Base-by-base conservation (phyloP, 805 yeast genomes). In the Nakazawaea molendinolei region DNA sequence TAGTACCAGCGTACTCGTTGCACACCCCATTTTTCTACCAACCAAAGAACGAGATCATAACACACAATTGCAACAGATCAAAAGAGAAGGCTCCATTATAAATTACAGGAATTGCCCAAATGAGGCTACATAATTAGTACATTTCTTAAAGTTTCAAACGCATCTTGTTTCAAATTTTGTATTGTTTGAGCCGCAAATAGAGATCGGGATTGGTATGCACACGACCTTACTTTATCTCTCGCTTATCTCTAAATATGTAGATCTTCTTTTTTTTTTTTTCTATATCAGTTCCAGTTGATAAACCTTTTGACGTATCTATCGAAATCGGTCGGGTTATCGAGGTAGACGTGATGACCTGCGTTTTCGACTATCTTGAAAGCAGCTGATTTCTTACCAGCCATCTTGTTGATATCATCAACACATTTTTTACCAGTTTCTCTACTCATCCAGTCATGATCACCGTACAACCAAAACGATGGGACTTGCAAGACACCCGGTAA, bases 11-110 rank as follows among this genome's bases (percentile, higher is more conserved):
- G 69, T 61, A 55, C 89, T 81, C 12, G 77, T 71, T 14, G 68
- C 49, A 50, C 94, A 83, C 12, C 94, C 94, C 94, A 83, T 82
- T 9, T 16, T 38, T 32, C n/a, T n/a, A n/a, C n/a, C n/a, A n/a
- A n/a, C n/a, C n/a, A n/a, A n/a, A n/a, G n/a, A n/a, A n/a, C n/a
- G n/a, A n/a, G n/a, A n/a, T n/a, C n/a, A n/a, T n/a, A n/a, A n/a
- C n/a, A n/a, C n/a, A n/a, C n/a, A n/a, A n/a, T n/a, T n/a, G n/a
- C n/a, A n/a, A n/a, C n/a, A n/a, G n/a, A n/a, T n/a, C n/a, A n/a
- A n/a, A n/a, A n/a, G n/a, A n/a, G n/a, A n/a, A n/a, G n/a, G n/a
- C n/a, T n/a, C n/a, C n/a, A n/a, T n/a, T n/a, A n/a, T n/a, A n/a
- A n/a, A n/a, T n/a, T n/a, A n/a, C n/a, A n/a, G n/a, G n/a, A n/a